These are phyloP conservation scores for Backusella tuberculispora DNA, from an alignment of 192 early-diverging fungal genomes.

Conservation along the genomic window DNA sequence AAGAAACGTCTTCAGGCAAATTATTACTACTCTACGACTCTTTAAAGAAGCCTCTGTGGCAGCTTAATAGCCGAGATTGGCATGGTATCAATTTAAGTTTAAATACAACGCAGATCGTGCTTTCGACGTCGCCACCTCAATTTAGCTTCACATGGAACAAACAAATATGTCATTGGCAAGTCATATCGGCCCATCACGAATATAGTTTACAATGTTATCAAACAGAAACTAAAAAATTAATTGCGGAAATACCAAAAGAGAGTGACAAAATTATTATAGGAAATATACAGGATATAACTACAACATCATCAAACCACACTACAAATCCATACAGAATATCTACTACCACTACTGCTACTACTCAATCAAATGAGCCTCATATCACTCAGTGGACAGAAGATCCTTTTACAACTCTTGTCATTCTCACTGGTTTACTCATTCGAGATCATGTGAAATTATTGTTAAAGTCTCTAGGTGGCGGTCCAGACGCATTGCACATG, in stretches of 20 bases:
- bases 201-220: slow-evolving; percentile 7
- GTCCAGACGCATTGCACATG: slow-evolving; percentile 15
- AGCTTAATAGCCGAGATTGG: slow-evolving; percentile 15
- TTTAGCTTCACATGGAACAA: slow-evolving; percentile 23
- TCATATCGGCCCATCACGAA: not conserved
- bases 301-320: not conserved
- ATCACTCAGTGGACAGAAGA: not conserved
- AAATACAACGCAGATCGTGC: slow-evolving; percentile 3
- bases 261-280: slow-evolving; percentile 7
- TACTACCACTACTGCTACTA: too few relatives aligned
- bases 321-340: slow-evolving; percentile 21
- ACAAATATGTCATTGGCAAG: slow-evolving; percentile 22
- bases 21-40: not conserved
- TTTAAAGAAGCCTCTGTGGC: not conserved
- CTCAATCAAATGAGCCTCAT: not conserved
- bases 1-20: not conserved
- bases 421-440: slow-evolving; percentile 15
- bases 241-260: slow-evolving; percentile 11
- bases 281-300: not conserved
- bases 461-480: slow-evolving; percentile 10
- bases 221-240: slow-evolving; percentile 14
- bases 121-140: slow-evolving; percentile 20
- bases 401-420: slow-evolving; percentile 20
- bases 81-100: slow-evolving; percentile 20
- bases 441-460: slow-evolving; percentile 1